Percentiles rank a stretch among this genome's conserved stretches.
phyloP scores from a whole-genome alignment of 1,284 basidiomycete species.

The Rhodotorula sp. region DNA sequence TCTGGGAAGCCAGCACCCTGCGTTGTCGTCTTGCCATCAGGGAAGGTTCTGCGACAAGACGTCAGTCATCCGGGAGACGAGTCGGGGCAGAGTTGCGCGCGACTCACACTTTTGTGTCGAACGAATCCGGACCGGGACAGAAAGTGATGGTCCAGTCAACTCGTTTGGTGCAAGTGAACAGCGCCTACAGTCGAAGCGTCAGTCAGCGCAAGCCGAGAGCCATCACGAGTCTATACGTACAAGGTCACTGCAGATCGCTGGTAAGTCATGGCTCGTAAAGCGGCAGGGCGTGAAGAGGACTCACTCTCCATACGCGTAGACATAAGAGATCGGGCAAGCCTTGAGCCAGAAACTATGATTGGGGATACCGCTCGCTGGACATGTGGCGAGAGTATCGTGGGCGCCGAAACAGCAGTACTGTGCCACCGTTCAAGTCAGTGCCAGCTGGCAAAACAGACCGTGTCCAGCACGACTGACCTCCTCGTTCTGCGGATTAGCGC shows the following conservation, averaged over 20 bases:
- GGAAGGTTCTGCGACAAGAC: neutral
- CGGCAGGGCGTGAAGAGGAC: neutral
- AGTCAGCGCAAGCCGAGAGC: neutral
- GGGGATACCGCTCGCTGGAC: slow-evolving; percentile 5
- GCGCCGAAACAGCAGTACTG: slow-evolving; percentile 24
- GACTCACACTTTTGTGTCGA: slow-evolving; percentile 2
- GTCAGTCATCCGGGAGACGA: no score
- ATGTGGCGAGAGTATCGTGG: neutral
- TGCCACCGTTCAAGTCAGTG: no score
- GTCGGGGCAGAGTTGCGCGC: neutral
- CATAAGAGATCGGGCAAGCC: slow-evolving; percentile 15
- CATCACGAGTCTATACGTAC: neutral
- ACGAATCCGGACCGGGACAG: slow-evolving; percentile 5
- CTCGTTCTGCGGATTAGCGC: neutral
- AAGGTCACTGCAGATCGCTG: neutral
- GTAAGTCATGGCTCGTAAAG: neutral
- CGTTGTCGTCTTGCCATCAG: neutral
- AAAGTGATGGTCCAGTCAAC: slow-evolving; percentile 22
- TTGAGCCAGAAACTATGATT: slow-evolving; percentile 12
- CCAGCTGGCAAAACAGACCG: neutral
- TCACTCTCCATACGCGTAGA: slow-evolving; percentile 23
- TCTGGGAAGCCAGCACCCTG: neutral
- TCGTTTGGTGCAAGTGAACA: slow-evolving; percentile 14
- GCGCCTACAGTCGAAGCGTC: neutral
- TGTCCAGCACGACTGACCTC: neutral